Evolutionary conservation across 2,329 filamentous ascomycete species (phyloP).

Genomic region (Immersiporthe knoxdaviesiana): DNA sequence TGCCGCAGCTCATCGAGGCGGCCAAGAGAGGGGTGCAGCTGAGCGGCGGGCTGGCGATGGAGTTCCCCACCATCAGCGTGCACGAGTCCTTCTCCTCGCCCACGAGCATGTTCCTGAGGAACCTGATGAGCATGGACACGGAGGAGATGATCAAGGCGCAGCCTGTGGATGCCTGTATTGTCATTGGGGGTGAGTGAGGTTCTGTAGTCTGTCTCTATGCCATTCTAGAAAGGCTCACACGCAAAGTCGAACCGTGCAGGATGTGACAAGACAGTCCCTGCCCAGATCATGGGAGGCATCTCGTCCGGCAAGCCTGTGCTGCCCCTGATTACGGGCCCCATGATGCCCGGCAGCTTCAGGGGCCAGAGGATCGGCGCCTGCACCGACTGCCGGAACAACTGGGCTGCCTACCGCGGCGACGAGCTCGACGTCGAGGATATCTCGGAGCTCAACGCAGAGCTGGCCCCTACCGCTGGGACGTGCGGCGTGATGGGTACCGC

Average conservation of each 20-base stretch:
- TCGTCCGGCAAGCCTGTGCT: constrained; percentile 74
- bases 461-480: constrained; percentile 75
- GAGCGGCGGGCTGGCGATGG: constrained; percentile 67
- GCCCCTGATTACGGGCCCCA: constrained; percentile 71
- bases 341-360: constrained; percentile 72
- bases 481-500: constrained; percentile 93
- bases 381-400: constrained; percentile 75
- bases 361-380: constrained; percentile 71
- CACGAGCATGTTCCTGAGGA: constrained; percentile 75
- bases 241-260: constrained; percentile 44
- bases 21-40: constrained; percentile 70
- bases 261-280: constrained; percentile 75
- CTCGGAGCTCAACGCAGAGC: constrained; percentile 69
- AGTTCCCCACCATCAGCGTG: constrained; percentile 75
- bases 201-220: no score
- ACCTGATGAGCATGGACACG: constrained; percentile 79
- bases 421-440: constrained; percentile 74
- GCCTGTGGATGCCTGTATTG: constrained; percentile 68
- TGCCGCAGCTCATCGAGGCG: constrained; percentile 72
- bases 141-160: constrained; percentile 78
- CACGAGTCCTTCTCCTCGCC: constrained; percentile 71
- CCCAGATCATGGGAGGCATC: constrained; percentile 75
- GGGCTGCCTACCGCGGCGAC: constrained; percentile 69
- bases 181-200: constrained; percentile 62
- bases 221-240: constrained; percentile 1